phyloP scores from a whole-genome alignment of 2,329 filamentous ascomycete genomes.

The Didymella arachidicola region DNA sequence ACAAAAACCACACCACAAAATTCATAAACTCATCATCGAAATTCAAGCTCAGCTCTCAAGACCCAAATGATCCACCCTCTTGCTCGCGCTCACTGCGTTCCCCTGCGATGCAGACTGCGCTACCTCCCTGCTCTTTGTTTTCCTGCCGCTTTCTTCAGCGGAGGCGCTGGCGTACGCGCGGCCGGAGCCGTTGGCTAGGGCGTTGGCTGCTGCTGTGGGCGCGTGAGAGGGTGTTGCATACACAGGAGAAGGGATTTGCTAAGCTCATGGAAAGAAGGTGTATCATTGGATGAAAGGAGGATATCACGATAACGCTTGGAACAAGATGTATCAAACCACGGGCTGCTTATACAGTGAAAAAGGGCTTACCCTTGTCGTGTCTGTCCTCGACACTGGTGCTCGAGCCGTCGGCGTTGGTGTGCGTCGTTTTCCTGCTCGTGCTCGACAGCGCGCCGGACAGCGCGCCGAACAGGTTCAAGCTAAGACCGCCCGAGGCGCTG shows the following conservation, averaged over 20 bases:
- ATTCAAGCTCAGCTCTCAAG: slow-evolving; percentile 12
- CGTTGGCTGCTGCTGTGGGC: slow-evolving; percentile 30
- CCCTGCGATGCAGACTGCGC: slow-evolving; percentile 21
- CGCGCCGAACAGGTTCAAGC: slow-evolving; percentile 49
- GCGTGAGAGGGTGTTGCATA: too few species aligned
- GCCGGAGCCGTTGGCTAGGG: slow-evolving; percentile 29
- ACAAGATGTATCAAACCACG: too few species aligned
- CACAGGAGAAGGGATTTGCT: too few species aligned
- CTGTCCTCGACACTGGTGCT: slow-evolving; percentile 32
- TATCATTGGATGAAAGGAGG: too few species aligned
- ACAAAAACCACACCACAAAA: too few species aligned
- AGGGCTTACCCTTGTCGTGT: slow-evolving; percentile 33
- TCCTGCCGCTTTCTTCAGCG: slow-evolving; percentile 28
- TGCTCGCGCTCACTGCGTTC: slow-evolving; percentile 12
- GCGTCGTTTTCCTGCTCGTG: slow-evolving; percentile 42
- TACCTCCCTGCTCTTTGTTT: slow-evolving; percentile 7
- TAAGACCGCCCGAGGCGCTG: slow-evolving; percentile 47
- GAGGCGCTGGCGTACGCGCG: slow-evolving; percentile 33
- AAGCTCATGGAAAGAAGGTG: too few species aligned
- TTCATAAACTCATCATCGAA: too few species aligned
- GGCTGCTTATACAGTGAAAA: too few species aligned
- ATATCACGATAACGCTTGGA: too few species aligned
- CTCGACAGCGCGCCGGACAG: slow-evolving; percentile 44
- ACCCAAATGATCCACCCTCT: slow-evolving; percentile 42
- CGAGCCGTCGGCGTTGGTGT: slow-evolving; percentile 39